Evolutionary conservation across 1,284 basidiomycete genomes (phyloP).

Genomic region (Malassezia globosa): DNA sequence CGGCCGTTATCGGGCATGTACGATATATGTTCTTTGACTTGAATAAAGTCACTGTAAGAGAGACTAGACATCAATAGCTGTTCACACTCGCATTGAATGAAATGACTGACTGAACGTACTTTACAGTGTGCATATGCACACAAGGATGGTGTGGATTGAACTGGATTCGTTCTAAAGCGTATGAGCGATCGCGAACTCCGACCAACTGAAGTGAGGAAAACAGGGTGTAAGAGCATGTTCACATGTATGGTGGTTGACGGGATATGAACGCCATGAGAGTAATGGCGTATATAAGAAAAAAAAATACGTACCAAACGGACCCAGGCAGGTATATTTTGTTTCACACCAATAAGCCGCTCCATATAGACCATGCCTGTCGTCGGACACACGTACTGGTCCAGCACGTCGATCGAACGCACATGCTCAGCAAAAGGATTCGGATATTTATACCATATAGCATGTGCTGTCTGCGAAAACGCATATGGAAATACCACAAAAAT

Average conservation of each 20-base stretch:
- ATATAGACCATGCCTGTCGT: slow-evolving; percentile 14
- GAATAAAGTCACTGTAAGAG: slow-evolving; percentile 7
- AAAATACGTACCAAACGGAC: slow-evolving; percentile 7
- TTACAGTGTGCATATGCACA: slow-evolving; percentile 7
- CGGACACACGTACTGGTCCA: slow-evolving; percentile 13
- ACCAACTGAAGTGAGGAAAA: too few relatives aligned
- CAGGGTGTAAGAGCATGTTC: too few relatives aligned
- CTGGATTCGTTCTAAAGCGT: slow-evolving; percentile 8
- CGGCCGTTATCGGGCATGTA: slow-evolving; percentile 2
- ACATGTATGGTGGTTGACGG: too few relatives aligned
- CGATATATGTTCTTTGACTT: slow-evolving; percentile 6
- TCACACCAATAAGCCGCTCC: slow-evolving; percentile 16
- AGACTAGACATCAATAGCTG: slow-evolving; percentile 1
- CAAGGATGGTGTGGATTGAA: slow-evolving; percentile 5
- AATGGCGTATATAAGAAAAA: neutral
- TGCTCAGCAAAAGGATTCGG: slow-evolving; percentile 20
- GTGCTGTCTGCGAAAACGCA: slow-evolving; percentile 14
- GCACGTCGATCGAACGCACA: slow-evolving; percentile 18
- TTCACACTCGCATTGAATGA: too few relatives aligned
- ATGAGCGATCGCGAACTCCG: slow-evolving; percentile 1
- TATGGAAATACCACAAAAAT: slow-evolving; percentile 10
- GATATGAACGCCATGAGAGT: too few relatives aligned
- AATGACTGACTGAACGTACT: too few relatives aligned
- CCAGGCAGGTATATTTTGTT: slow-evolving; percentile 17
- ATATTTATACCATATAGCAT: slow-evolving; percentile 19